phyloP scores from a whole-genome alignment of 2,329 filamentous ascomycete species.

The Hypoxylon sp. region DNA sequence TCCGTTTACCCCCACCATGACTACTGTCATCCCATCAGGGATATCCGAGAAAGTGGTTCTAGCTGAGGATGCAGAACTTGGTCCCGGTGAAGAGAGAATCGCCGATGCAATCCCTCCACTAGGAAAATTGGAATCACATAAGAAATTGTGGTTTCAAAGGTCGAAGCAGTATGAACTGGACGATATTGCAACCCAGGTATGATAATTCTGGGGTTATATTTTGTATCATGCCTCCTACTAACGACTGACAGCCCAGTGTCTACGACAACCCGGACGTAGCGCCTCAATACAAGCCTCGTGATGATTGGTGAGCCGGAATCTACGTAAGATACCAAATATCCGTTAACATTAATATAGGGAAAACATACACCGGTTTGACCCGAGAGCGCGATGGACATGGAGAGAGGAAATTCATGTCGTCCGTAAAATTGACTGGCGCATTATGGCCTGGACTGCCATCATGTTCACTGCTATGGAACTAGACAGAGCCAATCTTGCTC shows the following conservation, averaged over 20 bases:
- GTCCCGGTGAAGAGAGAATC: constrained; percentile 32
- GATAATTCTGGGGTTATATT: background rate
- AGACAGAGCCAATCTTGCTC: constrained; percentile 63
- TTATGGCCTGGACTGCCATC: constrained; percentile 64
- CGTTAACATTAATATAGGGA: constrained; percentile 46
- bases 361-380: constrained; percentile 55
- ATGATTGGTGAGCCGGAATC: constrained; percentile 46
- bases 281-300: constrained; percentile 56
- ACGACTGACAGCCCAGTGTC: constrained; percentile 59
- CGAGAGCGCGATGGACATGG: constrained; percentile 55
- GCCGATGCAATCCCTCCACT: constrained; percentile 45
- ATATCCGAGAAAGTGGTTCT: constrained; percentile 35
- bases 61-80: constrained; percentile 42
- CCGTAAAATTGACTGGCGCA: constrained; percentile 54
- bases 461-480: constrained; percentile 68
- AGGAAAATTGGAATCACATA: constrained; percentile 48
- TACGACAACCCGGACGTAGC: constrained; percentile 61
- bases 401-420: constrained; percentile 53
- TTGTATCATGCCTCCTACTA: background rate
- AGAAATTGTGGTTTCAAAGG: constrained; percentile 55
- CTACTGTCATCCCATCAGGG: constrained; percentile 47
- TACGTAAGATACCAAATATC: background rate
- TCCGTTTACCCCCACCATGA: constrained; percentile 35
- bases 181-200: constrained; percentile 51
- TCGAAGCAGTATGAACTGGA: constrained; percentile 47